Percentiles rank a stretch among this genome's conserved stretches.
Conservation (phyloP, 306 rosid species). For the Astragalus membranaceus region DNA sequence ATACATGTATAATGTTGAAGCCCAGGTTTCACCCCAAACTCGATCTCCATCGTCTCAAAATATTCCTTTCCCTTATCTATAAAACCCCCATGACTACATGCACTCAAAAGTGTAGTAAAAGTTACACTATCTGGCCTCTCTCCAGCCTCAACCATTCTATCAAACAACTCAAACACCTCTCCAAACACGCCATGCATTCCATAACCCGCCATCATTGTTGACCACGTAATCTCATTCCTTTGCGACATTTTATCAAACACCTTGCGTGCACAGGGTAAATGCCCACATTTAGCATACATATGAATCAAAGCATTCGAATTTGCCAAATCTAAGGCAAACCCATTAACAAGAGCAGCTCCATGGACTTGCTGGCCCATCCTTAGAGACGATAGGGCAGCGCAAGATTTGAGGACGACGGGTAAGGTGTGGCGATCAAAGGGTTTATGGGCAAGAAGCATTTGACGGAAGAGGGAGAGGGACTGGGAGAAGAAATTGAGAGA, state of each 20-base stretch:
- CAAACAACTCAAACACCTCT: constrained; percentile 54
- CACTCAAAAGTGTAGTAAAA: constrained; percentile 45
- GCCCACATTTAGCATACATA: constrained; percentile 54
- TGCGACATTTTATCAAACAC: constrained; percentile 53
- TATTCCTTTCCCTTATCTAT: constrained; percentile 43
- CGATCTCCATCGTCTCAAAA: constrained; percentile 50
- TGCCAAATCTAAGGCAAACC: constrained; percentile 44
- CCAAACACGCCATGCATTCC: constrained; percentile 49
- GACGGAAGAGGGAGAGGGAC: constrained; percentile 47
- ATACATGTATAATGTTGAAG: constrained; percentile 61
- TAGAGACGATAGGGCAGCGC: constrained; percentile 41
- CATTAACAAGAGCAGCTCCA: constrained; percentile 44
- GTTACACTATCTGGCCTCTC: constrained; percentile 45
- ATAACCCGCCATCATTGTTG: constrained; percentile 52
- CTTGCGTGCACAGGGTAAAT: constrained; percentile 34
- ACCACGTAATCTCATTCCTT: constrained; percentile 45
- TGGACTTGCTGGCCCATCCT: constrained; percentile 53
- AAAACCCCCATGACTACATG: constrained; percentile 71
- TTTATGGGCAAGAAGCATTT: constrained; percentile 29
- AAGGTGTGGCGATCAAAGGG: constrained; percentile 44
- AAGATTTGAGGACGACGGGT: constrained; percentile 52
- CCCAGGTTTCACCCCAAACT: constrained; percentile 43
- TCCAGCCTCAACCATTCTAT: constrained; percentile 48
- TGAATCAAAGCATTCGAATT: constrained; percentile 52
- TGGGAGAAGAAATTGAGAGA: constrained; percentile 40